Percentiles rank a stretch among this genome's conserved stretches.
These are phyloP conservation scores for Pichia sp. DNA, from an alignment of 1,139 yeast species.

Conservation along the genomic window DNA sequence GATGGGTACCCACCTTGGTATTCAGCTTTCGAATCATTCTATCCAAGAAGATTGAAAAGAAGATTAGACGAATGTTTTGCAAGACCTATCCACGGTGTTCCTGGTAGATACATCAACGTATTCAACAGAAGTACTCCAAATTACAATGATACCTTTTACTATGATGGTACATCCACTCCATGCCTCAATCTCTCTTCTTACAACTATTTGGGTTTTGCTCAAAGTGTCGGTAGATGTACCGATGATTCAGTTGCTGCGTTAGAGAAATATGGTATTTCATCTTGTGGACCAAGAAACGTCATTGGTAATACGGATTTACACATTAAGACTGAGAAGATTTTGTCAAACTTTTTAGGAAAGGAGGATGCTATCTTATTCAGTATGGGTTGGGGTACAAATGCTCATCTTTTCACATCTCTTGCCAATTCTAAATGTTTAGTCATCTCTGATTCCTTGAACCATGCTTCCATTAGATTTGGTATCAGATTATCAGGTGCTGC, in stretches of 20 bases:
- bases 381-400: constrained; percentile 96
- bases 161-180: constrained; percentile 67
- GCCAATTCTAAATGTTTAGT: constrained; percentile 86
- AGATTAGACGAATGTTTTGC: constrained; percentile 94
- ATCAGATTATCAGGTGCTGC: constrained; percentile 90
- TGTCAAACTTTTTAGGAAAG: constrained; percentile 86
- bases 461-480: constrained; percentile 93
- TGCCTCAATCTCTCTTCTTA: constrained; percentile 86
- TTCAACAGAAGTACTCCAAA: constrained; percentile 67
- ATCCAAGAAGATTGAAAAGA: constrained; percentile 82
- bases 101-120: constrained; percentile 84
- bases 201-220: constrained; percentile 95
- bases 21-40: constrained; percentile 88
- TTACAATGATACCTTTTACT: constrained; percentile 51
- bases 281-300: constrained; percentile 69
- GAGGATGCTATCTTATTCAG: constrained; percentile 82
- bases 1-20: constrained; percentile 97
- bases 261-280: constrained; percentile 63
- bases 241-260: constrained; percentile 63
- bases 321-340: constrained; percentile 59
- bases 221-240: constrained; percentile 88
- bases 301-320: constrained; percentile 79
- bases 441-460: constrained; percentile 90
- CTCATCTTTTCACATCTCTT: constrained; percentile 77
- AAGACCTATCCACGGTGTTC: constrained; percentile 94